Conservation (phyloP, 805 yeast species). For the Wickerhamiella occidentalis region DNA sequence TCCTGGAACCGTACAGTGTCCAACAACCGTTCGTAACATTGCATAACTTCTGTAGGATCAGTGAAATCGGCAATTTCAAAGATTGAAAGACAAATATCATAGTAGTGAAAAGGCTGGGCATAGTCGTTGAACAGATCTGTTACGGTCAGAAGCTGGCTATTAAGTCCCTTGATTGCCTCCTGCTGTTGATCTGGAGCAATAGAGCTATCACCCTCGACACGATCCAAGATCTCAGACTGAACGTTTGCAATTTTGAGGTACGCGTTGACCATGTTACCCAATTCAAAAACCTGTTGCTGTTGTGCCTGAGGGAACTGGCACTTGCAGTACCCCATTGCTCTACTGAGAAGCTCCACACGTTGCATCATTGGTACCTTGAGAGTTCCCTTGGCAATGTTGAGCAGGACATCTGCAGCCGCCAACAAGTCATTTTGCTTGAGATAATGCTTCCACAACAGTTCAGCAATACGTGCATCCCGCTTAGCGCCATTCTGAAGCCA, state of each 20-base stretch:
- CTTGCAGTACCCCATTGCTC: slow-evolving; percentile 88
- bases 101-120: slow-evolving; percentile 79
- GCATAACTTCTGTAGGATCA: slow-evolving; percentile 67
- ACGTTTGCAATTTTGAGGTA: slow-evolving; percentile 75
- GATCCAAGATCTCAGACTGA: slow-evolving; percentile 50
- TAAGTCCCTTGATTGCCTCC: slow-evolving; percentile 42
- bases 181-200: slow-evolving; percentile 33
- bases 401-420: slow-evolving; percentile 74
- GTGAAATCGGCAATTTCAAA: slow-evolving; percentile 78
- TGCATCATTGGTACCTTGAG: slow-evolving; percentile 55
- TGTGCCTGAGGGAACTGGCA: slow-evolving; percentile 66
- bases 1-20: slow-evolving; percentile 34
- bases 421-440: slow-evolving; percentile 68
- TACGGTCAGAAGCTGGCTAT: slow-evolving; percentile 53
- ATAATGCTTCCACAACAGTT: slow-evolving; percentile 77
- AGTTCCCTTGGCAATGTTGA: slow-evolving; percentile 57
- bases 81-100: slow-evolving; percentile 64
- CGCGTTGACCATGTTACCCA: slow-evolving; percentile 61
- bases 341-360: slow-evolving; percentile 75
- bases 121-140: slow-evolving; percentile 74
- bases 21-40: slow-evolving; percentile 68
- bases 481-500: slow-evolving; percentile 44
- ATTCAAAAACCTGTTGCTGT: slow-evolving; percentile 62
- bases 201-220: slow-evolving; percentile 31
- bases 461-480: slow-evolving; percentile 60